Conservation (phyloP, 208 protist species). For the Pavlovales sp. region DNA sequence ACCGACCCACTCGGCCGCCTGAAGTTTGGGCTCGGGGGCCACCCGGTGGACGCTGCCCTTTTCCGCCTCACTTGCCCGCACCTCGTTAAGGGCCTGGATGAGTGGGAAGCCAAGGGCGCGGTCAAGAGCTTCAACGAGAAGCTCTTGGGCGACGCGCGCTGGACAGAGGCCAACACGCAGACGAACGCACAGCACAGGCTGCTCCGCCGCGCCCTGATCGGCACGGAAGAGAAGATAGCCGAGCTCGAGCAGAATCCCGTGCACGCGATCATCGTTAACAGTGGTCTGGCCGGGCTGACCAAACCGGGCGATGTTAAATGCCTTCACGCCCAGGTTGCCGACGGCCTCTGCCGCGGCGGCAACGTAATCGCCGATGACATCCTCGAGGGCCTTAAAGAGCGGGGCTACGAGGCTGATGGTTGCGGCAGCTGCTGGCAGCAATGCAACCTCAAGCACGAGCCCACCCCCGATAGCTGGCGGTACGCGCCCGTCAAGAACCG, state of each 20-base stretch:
- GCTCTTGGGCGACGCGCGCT: background rate
- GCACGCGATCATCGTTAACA: background rate
- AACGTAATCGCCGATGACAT: background rate
- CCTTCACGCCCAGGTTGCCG: constrained; percentile 18
- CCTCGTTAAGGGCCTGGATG: constrained; percentile 12
- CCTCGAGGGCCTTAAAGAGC: background rate
- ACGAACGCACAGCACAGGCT: background rate
- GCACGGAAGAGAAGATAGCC: background rate
- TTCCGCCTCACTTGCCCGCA: constrained; percentile 28
- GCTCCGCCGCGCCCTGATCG: background rate
- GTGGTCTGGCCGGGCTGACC: background rate
- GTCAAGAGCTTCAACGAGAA: background rate
- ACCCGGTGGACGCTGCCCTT: constrained; percentile 3
- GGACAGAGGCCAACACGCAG: background rate
- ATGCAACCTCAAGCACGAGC: background rate
- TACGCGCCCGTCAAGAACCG: background rate
- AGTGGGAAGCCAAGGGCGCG: constrained; percentile 19
- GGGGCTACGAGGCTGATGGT: background rate
- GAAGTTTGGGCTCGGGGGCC: background rate
- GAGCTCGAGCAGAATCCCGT: background rate
- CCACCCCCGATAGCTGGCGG: background rate
- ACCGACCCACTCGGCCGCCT: background rate
- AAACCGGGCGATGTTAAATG: background rate
- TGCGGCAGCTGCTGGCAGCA: background rate
- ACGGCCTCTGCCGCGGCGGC: background rate